Evolutionary conservation across 2,329 filamentous ascomycete species (phyloP).

Genomic region (Calonectria pauciramosa): DNA sequence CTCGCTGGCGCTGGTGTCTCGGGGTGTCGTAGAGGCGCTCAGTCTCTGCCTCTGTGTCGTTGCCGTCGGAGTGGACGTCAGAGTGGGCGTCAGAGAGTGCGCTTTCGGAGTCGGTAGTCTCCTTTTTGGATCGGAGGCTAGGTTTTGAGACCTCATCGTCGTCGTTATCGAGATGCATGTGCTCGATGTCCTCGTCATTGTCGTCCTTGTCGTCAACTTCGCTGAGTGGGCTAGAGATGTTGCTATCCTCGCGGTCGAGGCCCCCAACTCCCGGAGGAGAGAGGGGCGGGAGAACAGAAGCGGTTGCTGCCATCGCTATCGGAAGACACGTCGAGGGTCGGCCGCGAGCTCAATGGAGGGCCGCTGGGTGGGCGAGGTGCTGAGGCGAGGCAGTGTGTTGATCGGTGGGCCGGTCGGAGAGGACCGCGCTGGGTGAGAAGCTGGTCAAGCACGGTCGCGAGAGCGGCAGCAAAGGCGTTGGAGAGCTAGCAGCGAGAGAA

Average conservation of each 20-base stretch:
- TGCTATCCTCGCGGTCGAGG: conserved; percentile 73
- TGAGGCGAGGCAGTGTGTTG: conserved; percentile 21
- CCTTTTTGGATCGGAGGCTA: conserved; percentile 44
- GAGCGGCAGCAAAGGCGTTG: not conserved
- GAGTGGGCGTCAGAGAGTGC: conserved; percentile 68
- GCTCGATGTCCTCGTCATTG: conserved; percentile 77
- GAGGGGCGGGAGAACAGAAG: conserved; percentile 63
- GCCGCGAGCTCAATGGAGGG: conserved; percentile 23
- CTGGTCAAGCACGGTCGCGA: conserved; percentile 33
- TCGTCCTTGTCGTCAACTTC: conserved; percentile 87
- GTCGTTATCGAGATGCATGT: conserved; percentile 62
- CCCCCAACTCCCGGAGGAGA: conserved; percentile 55
- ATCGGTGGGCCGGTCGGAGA: conserved; percentile 35
- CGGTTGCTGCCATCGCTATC: conserved; percentile 66
- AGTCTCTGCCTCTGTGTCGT: conserved; percentile 90
- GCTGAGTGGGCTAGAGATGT: conserved; percentile 90
- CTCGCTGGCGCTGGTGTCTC: conserved; percentile 72
- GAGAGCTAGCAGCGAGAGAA: conserved; percentile 21
- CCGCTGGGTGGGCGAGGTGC: conserved; percentile 10
- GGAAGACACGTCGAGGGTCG: conserved; percentile 34
- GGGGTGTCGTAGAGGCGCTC: conserved; percentile 94
- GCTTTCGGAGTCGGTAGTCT: conserved; percentile 62
- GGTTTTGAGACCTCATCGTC: conserved; percentile 49
- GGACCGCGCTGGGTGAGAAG: conserved; percentile 34
- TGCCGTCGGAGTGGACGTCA: conserved; percentile 58